Conservation (phyloP, 164 flowering plant genomes). For the Piper longum region DNA sequence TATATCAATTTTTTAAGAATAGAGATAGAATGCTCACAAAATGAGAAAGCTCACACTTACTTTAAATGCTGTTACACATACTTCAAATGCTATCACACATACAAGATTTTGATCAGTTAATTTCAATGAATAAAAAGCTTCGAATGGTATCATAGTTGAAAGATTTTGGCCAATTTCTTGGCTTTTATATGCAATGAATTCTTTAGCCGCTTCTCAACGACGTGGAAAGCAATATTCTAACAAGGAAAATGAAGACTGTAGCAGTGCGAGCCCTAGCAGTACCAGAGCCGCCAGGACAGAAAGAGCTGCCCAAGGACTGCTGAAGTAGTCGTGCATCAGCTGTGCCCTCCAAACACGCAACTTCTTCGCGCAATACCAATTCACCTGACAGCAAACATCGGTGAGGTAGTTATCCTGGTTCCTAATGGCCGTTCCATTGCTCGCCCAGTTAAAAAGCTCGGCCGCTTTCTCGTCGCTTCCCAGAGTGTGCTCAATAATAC, state of each 20-base stretch:
- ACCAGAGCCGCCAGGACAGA: slow-evolving; percentile 14
- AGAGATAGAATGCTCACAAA: too few species aligned
- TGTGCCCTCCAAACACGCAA: slow-evolving; percentile 6
- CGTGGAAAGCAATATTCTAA: background rate
- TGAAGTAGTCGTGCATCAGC: slow-evolving; percentile 15
- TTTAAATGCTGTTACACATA: too few species aligned
- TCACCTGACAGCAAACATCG: background rate
- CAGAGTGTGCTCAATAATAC: slow-evolving; percentile 10
- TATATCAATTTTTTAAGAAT: too few species aligned
- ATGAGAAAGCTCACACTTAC: too few species aligned
- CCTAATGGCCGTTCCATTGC: background rate
- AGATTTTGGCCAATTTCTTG: too few species aligned
- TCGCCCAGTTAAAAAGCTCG: slow-evolving; percentile 13
- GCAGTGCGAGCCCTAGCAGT: slow-evolving; percentile 9
- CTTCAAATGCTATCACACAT: too few species aligned
- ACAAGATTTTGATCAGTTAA: too few species aligned
- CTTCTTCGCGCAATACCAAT: background rate
- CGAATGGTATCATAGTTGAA: too few species aligned
- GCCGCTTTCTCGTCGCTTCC: slow-evolving; percentile 19
- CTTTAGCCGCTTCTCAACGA: too few species aligned
- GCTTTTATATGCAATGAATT: too few species aligned
- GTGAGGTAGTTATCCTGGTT: background rate
- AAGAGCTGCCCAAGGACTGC: slow-evolving; percentile 17
- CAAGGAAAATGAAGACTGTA: slow-evolving; percentile 7
- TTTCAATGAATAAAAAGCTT: too few species aligned